These are phyloP conservation scores for Geotrichum aggregatum DNA, from an alignment of 1,139 yeast species.

Conservation along the genomic window DNA sequence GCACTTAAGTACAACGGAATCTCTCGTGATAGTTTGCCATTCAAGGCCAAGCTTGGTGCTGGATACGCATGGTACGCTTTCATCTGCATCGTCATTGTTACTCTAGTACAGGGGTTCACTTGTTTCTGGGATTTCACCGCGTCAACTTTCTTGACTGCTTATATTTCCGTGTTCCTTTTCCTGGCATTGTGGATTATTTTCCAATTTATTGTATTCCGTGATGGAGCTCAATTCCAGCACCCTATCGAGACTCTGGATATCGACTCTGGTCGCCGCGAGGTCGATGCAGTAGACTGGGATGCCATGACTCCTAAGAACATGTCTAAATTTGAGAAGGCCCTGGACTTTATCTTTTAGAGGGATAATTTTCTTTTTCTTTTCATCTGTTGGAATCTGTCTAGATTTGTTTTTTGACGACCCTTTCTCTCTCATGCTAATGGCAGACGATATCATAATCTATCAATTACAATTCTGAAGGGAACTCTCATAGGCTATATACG, in stretches of 20 bases:
- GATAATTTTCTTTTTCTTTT: too few species aligned
- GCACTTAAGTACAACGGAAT: slow-evolving; percentile 52
- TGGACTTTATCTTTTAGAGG: slow-evolving; percentile 13
- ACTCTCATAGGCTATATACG: too few species aligned
- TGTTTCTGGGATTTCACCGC: slow-evolving; percentile 57
- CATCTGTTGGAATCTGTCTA: too few species aligned
- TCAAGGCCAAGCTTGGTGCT: slow-evolving; percentile 46
- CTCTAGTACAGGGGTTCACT: slow-evolving; percentile 64
- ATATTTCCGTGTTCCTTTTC: slow-evolving; percentile 58
- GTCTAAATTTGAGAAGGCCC: not conserved
- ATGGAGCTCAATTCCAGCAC: slow-evolving; percentile 16
- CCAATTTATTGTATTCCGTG: slow-evolving; percentile 30
- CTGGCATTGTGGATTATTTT: slow-evolving; percentile 48
- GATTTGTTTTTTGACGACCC: not conserved
- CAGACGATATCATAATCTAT: too few species aligned
- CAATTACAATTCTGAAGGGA: too few species aligned
- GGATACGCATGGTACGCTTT: slow-evolving; percentile 19
- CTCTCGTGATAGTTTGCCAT: slow-evolving; percentile 25
- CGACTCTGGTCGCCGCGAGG: slow-evolving; percentile 52
- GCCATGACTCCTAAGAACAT: slow-evolving; percentile 9
- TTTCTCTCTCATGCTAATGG: too few species aligned
- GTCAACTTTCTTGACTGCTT: slow-evolving; percentile 58
- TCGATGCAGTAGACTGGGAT: slow-evolving; percentile 38
- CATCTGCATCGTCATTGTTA: slow-evolving; percentile 44
- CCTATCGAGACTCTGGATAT: slow-evolving; percentile 51